Evolutionary conservation across 441 rosid genomes (phyloP), one percentile per base, ranked within the genome.

Genomic region (Adansonia gregorii): DNA sequence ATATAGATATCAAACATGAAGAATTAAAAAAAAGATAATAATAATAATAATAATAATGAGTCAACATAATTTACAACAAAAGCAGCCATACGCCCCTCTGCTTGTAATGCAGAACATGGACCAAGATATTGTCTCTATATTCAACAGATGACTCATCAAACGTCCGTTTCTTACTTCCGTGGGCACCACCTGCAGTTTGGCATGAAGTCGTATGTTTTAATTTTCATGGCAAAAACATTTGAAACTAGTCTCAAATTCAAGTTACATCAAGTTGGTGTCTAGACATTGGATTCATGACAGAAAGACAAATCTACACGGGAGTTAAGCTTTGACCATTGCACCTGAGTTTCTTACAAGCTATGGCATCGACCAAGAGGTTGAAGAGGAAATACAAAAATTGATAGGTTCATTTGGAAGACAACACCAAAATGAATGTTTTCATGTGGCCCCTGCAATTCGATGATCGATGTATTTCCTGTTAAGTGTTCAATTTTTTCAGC

Each of bases 311-410:
- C 63, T 58, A 17, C 66, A 7, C 3, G 2, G 66, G 39, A 73
- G 39, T 19, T 73, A 52, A 31, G 52, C 15, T 58, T 35, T 73
- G 76, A 58, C 76, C 39, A 41, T 39, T 72, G 66, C 54, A 39
- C 19, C 54, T 20, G 27, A 56, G 51, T 20, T 20, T 11, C 35
- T 58, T 31, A 49, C 60, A 71, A 24, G 20, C 45, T 10, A 15
- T 27, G 19, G 5, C 59, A 51, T 15, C 1, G 20, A 45, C 59
- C 56, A 45, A 49, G 68, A 22, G 73, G 59, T 22, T 68, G 9
- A 20, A 49, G 51, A 35, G 41, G 73, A 49, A 31, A 35, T n/a
- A 35, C 9, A 54, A 10, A 31, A n/a, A 71, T n/a, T 52, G 61
- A n/a, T 24, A 54, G 48, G 49, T 19, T 72, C 6, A 55, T 11